Conservation (phyloP, 306 rosid species). For the Lathyrus oleraceus region DNA sequence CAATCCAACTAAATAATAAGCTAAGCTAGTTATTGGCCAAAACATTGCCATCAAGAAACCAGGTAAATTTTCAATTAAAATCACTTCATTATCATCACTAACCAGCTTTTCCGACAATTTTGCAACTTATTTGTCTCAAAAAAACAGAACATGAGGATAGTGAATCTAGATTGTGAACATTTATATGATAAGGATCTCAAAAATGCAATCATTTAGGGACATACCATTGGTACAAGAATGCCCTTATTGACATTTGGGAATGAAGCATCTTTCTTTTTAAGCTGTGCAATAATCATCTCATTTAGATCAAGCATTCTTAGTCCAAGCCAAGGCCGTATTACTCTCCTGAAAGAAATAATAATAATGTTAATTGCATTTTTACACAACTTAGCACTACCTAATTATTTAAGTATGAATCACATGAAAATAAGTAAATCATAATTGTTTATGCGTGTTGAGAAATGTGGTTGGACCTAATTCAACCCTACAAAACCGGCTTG, state of each 20-base stretch:
- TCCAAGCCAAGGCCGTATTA: constrained; percentile 94
- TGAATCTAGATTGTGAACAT: constrained; percentile 9
- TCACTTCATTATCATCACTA: constrained; percentile 15
- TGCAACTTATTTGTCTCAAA: neutral
- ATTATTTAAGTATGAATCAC: constrained; percentile 6
- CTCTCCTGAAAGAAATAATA: constrained; percentile 61
- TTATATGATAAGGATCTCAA: neutral
- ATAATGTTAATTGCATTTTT: constrained; percentile 10
- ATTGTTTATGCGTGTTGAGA: too few species aligned
- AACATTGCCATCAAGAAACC: neutral
- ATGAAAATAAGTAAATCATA: constrained; percentile 10
- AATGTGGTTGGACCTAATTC: too few species aligned
- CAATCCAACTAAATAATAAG: constrained; percentile 3
- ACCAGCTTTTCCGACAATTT: neutral
- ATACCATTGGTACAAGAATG: constrained; percentile 78
- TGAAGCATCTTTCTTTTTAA: constrained; percentile 63
- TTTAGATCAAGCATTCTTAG: constrained; percentile 87
- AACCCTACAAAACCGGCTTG: too few species aligned
- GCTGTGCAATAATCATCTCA: constrained; percentile 68
- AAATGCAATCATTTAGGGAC: constrained; percentile 1
- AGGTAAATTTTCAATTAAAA: constrained; percentile 5
- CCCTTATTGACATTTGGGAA: constrained; percentile 80
- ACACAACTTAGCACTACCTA: constrained; percentile 15
- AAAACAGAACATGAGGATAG: constrained; percentile 11
- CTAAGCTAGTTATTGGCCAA: neutral